Evolutionary conservation across 257 asterid genomes (phyloP).

Genomic region (Jacaranda copaia): DNA sequence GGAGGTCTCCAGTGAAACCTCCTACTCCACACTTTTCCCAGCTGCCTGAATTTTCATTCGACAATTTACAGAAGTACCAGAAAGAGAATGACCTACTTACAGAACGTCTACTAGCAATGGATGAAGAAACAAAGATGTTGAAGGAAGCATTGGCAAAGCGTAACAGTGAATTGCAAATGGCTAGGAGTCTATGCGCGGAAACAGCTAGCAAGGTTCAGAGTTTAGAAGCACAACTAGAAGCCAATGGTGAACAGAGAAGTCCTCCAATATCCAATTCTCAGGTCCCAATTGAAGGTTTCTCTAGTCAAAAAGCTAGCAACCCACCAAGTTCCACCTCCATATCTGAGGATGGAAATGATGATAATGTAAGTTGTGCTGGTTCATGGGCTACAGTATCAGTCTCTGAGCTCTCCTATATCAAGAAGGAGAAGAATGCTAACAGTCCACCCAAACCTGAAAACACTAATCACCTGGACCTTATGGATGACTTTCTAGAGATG

Average conservation of each 20-base stretch:
- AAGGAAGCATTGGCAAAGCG: slow-evolving; percentile 92
- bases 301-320: slow-evolving; percentile 50
- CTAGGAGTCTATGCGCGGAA: slow-evolving; percentile 72
- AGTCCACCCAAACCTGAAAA: slow-evolving; percentile 65
- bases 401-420: slow-evolving; percentile 65
- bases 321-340: slow-evolving; percentile 66
- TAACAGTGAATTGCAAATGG: slow-evolving; percentile 76
- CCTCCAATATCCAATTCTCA: slow-evolving; percentile 46
- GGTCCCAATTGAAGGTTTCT: slow-evolving; percentile 48
- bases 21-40: slow-evolving; percentile 55
- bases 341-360: slow-evolving; percentile 86
- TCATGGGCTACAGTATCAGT: slow-evolving; percentile 69
- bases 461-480: slow-evolving; percentile 65
- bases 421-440: slow-evolving; percentile 65
- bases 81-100: slow-evolving; percentile 81
- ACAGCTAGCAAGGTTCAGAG: slow-evolving; percentile 77
- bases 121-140: slow-evolving; percentile 89
- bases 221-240: slow-evolving; percentile 68
- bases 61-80: slow-evolving; percentile 61
- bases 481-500: slow-evolving; percentile 99
- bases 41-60: slow-evolving; percentile 68
- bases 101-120: slow-evolving; percentile 81
- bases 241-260: slow-evolving; percentile 56
- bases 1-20: slow-evolving; percentile 76
- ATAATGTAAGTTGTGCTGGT: slow-evolving; percentile 75